Evolutionary conservation across 192 early-diverging fungal genomes (phyloP).

Genomic region (Coemansia umbellata): DNA sequence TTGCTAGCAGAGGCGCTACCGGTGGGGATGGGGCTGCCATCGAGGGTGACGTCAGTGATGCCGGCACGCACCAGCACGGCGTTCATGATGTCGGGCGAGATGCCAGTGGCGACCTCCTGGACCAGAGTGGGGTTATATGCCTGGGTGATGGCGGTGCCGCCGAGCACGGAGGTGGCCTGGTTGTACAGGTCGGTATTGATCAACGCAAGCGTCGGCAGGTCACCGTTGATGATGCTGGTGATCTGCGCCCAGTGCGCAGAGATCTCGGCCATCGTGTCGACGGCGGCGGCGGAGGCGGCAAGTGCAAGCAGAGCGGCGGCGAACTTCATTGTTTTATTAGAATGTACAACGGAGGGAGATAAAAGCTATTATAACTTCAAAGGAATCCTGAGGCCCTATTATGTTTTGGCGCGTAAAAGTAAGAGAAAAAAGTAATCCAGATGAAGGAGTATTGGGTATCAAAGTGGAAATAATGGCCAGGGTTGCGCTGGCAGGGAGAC

Average conservation of each 20-base stretch:
- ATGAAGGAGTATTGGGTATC: too few relatives aligned
- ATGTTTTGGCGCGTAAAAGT: not conserved
- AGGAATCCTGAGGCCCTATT: not conserved
- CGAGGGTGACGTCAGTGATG: constrained; percentile 34
- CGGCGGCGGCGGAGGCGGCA: constrained; percentile 7
- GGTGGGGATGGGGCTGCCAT: constrained; percentile 26
- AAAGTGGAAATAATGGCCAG: too few relatives aligned
- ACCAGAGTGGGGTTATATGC: constrained; percentile 25
- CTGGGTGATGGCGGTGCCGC: constrained; percentile 32
- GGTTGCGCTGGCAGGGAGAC: too few relatives aligned
- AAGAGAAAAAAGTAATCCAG: not conserved
- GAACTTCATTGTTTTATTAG: constrained; percentile 28
- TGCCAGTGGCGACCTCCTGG: constrained; percentile 46
- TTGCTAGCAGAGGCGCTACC: not conserved
- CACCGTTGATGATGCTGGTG: constrained; percentile 31
- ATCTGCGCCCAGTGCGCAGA: constrained; percentile 32
- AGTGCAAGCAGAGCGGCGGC: constrained; percentile 18
- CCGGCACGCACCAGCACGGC: constrained; percentile 37
- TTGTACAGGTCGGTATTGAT: constrained; percentile 34
- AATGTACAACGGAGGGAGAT: not conserved
- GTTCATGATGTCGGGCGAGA: constrained; percentile 44
- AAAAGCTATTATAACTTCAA: too few relatives aligned
- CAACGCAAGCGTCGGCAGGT: constrained; percentile 30
- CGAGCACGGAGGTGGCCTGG: constrained; percentile 36
- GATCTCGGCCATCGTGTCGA: constrained; percentile 34